Conservation (phyloP, 345 rosid genomes). For the sweet orange (Citrus sinensis) region DVS_A1.0 CM039163.1:38933501-38934000, state of each 20-base stretch:
- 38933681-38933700: not conserved
- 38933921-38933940: not conserved
- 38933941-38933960: not conserved
- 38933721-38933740: not conserved
- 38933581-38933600: not conserved
- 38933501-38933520: not conserved
- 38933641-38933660: not conserved
- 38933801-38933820: not conserved
- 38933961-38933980: not conserved
- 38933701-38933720: not conserved
- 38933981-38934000: not conserved
- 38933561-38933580: not conserved
- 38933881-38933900: not conserved
- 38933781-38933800: not conserved
- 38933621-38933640: not conserved
- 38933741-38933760: not conserved
- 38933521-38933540: not conserved
- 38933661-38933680: not conserved
- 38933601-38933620: not conserved
- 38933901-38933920: not conserved
- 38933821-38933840: not conserved
- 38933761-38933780: not conserved
- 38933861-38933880: not conserved
- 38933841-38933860: not conserved
- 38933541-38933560: not conserved